Percentiles rank a stretch among this genome's conserved stretches.
phyloP scores from a whole-genome alignment of 345 rosid species.

The Eutrema yunnanense region DNA sequence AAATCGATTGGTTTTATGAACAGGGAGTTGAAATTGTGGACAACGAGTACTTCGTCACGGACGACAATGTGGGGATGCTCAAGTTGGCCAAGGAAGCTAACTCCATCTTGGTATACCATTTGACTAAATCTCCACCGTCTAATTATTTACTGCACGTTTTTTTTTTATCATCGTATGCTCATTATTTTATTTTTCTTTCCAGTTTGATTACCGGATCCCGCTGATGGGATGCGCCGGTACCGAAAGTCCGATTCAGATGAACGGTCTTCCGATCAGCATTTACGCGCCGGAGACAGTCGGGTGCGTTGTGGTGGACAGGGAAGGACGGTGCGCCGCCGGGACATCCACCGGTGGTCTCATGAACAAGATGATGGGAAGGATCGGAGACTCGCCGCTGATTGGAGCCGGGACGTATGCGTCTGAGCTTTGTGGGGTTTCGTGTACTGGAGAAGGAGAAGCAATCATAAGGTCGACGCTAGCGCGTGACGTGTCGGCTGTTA shows the following conservation, averaged over 20 bases:
- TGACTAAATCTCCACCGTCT: constrained; percentile 11
- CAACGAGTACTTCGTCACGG: constrained; percentile 77
- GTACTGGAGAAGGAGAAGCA: constrained; percentile 98
- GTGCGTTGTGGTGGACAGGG: constrained; percentile 78
- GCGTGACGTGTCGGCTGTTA: constrained; percentile 88
- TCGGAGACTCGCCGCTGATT: constrained; percentile 95
- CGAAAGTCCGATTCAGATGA: constrained; percentile 61
- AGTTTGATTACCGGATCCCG: constrained; percentile 92
- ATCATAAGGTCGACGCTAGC: constrained; percentile 83
- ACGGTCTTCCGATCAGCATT: constrained; percentile 84
- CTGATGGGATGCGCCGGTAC: constrained; percentile 47
- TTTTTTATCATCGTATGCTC: neutral
- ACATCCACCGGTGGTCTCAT: constrained; percentile 94
- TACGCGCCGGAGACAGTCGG: constrained; percentile 97
- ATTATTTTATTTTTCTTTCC: neutral
- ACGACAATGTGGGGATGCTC: constrained; percentile 82
- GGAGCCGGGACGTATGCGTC: constrained; percentile 93
- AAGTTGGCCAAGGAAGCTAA: constrained; percentile 87
- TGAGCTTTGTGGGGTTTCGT: constrained; percentile 71
- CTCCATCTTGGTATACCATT: constrained; percentile 60
- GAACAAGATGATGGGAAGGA: constrained; percentile 86
- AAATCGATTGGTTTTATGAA: neutral
- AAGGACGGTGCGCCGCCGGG: constrained; percentile 85
- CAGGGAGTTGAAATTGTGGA: constrained; percentile 85
- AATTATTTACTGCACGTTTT: constrained; percentile 5